A percentile compares a stretch with the other conserved stretches of the same genome.
phyloP scores from a whole-genome alignment of 1,139 yeast species.

The Debaryomyces udenii region DNA sequence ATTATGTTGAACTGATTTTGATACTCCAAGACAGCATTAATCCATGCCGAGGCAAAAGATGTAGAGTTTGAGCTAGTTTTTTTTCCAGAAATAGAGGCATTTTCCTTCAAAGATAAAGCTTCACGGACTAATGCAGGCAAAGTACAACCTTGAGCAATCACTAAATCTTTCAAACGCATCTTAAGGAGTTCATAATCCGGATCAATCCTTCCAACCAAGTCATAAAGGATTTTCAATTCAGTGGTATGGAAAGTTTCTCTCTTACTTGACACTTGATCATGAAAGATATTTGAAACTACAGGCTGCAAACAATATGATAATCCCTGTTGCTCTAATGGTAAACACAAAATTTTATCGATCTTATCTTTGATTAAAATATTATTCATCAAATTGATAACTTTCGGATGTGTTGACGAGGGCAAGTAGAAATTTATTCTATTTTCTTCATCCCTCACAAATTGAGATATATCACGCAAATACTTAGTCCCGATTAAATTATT shows the following conservation, averaged over 20 bases:
- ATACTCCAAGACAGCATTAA: slow-evolving; percentile 57
- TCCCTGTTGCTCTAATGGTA: slow-evolving; percentile 57
- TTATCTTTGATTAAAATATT: slow-evolving; percentile 64
- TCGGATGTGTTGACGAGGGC: slow-evolving; percentile 57
- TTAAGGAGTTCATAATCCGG: slow-evolving; percentile 53
- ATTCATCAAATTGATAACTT: slow-evolving; percentile 58
- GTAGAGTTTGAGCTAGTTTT: slow-evolving; percentile 42
- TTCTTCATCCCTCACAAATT: slow-evolving; percentile 61
- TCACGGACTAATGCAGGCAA: slow-evolving; percentile 34
- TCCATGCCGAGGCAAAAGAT: slow-evolving; percentile 70
- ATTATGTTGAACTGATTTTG: slow-evolving; percentile 57
- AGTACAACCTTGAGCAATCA: slow-evolving; percentile 43
- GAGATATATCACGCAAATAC: slow-evolving; percentile 56
- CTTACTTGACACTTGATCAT: slow-evolving; percentile 13
- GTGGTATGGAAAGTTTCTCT: slow-evolving; percentile 19
- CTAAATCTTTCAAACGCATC: slow-evolving; percentile 49
- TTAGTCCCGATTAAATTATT: slow-evolving; percentile 47
- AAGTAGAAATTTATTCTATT: slow-evolving; percentile 56
- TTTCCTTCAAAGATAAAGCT: slow-evolving; percentile 18
- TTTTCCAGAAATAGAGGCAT: slow-evolving; percentile 21
- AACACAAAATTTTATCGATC: slow-evolving; percentile 47
- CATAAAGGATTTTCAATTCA: slow-evolving; percentile 48
- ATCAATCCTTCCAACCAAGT: slow-evolving; percentile 59
- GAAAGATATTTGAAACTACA: slow-evolving; percentile 24
- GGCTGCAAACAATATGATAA: slow-evolving; percentile 56